Evolutionary conservation across 257 asterid species (phyloP).

Genomic region (Nicotiana paniculata): DNA sequence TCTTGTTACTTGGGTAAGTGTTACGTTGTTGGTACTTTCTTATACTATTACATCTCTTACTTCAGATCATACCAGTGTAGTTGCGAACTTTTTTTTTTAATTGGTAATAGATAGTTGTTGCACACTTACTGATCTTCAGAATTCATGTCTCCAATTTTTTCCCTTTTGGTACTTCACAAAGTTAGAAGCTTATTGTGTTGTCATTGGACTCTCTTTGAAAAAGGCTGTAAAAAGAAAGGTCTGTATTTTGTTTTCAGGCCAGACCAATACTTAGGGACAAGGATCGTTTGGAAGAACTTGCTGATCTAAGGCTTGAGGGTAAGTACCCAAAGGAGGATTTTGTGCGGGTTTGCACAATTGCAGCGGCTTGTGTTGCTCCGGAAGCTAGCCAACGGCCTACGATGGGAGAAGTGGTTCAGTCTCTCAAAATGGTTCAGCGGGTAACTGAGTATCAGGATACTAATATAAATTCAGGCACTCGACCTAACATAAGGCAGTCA

Average conservation of each 20-base stretch:
- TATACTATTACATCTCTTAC: background rate
- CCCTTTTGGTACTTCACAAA: background rate
- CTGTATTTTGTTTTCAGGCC: conserved; percentile 51
- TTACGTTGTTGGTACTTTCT: background rate
- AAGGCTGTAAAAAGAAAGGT: background rate
- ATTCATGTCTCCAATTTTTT: background rate
- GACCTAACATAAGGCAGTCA: conserved; percentile 79
- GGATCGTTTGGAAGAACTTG: conserved; percentile 85
- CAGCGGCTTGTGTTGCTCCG: conserved; percentile 97
- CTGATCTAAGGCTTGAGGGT: conserved; percentile 66
- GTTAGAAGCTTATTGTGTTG: background rate
- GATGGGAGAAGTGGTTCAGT: conserved; percentile 98
- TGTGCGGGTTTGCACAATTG: conserved; percentile 81
- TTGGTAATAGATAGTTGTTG: too few relatives aligned
- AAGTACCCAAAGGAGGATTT: conserved; percentile 86
- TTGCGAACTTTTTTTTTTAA: background rate
- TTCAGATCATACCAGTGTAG: background rate
- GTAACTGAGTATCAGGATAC: conserved; percentile 63
- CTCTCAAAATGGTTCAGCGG: conserved; percentile 93
- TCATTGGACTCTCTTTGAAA: background rate
- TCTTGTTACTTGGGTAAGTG: conserved; percentile 83
- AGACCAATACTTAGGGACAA: conserved; percentile 78
- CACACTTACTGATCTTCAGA: background rate
- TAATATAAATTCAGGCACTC: conserved; percentile 32
- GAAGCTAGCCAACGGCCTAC: conserved; percentile 88